Evolutionary conservation across 495 filamentous ascomycete species (phyloP).

Genomic region (Cenococcum geophilum): DNA sequence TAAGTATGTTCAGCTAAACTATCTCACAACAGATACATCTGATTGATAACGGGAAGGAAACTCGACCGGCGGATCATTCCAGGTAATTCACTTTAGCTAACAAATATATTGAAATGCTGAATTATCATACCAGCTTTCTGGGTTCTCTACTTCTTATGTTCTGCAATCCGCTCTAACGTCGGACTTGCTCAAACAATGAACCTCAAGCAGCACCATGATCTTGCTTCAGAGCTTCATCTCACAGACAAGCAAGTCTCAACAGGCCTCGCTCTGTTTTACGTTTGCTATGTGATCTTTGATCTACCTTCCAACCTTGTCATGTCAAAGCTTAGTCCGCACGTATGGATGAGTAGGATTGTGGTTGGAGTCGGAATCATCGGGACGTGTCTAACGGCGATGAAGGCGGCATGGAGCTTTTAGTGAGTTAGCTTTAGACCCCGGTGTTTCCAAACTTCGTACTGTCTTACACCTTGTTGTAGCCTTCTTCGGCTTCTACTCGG

Average conservation of each 20-base stretch:
- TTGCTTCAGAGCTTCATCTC: constrained; percentile 59
- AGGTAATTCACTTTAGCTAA: constrained; percentile 33
- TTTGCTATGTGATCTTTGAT: constrained; percentile 84
- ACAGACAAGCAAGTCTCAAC: constrained; percentile 71
- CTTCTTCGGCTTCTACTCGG: constrained; percentile 80
- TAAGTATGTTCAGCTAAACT: constrained; percentile 40
- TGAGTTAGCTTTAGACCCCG: constrained; percentile 37
- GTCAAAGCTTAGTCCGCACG: constrained; percentile 73
- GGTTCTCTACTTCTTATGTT: constrained; percentile 89
- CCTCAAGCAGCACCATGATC: constrained; percentile 55
- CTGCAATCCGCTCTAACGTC: constrained; percentile 85
- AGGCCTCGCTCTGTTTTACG: constrained; percentile 80
- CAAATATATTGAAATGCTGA: constrained; percentile 1
- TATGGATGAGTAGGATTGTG: constrained; percentile 92
- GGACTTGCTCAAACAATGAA: constrained; percentile 92
- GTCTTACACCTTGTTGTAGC: constrained; percentile 35
- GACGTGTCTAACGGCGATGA: constrained; percentile 72
- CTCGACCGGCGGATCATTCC: constrained; percentile 80
- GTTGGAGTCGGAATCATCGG: constrained; percentile 80
- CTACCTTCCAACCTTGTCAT: constrained; percentile 86
- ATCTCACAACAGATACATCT: neutral
- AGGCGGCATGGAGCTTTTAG: constrained; percentile 80
- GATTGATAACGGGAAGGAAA: constrained; percentile 46
- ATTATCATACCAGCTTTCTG: constrained; percentile 62
- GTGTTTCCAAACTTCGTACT: neutral